Percentiles rank a stretch among this genome's conserved stretches.
Conservation (phyloP, 1,284 basidiomycete genomes). For the Rhodofomes roseus region DNA sequence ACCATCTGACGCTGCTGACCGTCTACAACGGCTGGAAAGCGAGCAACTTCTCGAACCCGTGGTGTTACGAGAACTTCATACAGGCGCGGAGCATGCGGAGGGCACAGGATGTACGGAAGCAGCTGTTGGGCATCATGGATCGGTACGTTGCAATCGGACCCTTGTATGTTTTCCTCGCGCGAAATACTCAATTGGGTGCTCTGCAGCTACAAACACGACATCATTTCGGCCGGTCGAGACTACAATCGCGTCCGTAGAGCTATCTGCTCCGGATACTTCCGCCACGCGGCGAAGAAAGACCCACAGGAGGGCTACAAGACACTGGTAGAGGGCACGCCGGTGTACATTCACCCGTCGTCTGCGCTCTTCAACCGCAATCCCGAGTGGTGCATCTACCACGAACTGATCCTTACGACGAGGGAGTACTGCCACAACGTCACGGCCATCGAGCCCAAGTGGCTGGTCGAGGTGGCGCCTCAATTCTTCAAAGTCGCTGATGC, state of each 20-base stretch:
- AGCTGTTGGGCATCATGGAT: conserved; percentile 98
- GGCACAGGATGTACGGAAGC: conserved; percentile 98
- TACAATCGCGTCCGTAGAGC: conserved; percentile 93
- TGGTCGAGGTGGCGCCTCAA: conserved; percentile 95
- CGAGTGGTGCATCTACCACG: conserved; percentile 78
- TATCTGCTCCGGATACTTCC: conserved; percentile 94
- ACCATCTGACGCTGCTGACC: conserved; percentile 91
- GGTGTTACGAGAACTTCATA: conserved; percentile 78
- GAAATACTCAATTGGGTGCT: conserved; percentile 12
- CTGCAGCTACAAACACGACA: conserved; percentile 89
- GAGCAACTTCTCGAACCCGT: conserved; percentile 93
- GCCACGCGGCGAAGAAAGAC: conserved; percentile 79
- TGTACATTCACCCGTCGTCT: conserved; percentile 97
- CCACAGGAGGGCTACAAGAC: conserved; percentile 96
- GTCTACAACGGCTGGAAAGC: conserved; percentile 99
- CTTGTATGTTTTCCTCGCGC: not conserved
- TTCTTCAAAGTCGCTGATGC: conserved; percentile 98
- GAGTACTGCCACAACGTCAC: conserved; percentile 98
- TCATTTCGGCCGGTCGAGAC: conserved; percentile 87
- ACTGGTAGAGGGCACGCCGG: conserved; percentile 94
- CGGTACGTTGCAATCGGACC: conserved; percentile 36
- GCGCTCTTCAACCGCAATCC: conserved; percentile 93
- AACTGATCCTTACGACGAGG: conserved; percentile 69
- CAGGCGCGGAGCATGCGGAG: conserved; percentile 95
- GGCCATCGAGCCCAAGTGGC: conserved; percentile 97